Evolutionary conservation across 73 alveolate species (phyloP), one percentile per base, ranked within the genome.

Genomic region (Diophrys appendiculata): DNA sequence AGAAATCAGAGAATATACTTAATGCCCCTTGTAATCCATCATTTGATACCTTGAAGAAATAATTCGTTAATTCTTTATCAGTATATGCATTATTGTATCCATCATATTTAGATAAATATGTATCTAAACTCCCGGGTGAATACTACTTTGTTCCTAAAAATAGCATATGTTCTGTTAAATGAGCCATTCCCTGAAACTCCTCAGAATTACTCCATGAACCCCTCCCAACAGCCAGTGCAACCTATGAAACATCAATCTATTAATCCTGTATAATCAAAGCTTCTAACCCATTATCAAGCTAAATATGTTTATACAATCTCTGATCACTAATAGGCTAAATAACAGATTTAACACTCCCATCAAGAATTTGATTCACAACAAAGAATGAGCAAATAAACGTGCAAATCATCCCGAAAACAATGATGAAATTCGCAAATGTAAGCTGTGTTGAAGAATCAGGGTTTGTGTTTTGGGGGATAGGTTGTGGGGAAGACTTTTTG

Each of bases 131-230:
- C 30, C 78, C 83, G 65, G 69, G 76, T 28, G 97, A 95, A 78
- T 93, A 95, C 81, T 89, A 88, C 34, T 75, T 77, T 29, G 95
- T 90, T 54, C 98, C 97, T 83, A 90, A 85, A 81, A 91, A 90
- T 29, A 92, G 83, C 99, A 97, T 96, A 74, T 96, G 99, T 76
- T 97, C 99, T 31, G 87, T 86, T 77, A 96, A 93, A 78, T 97
- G 99, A 8, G 99, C 99, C 33, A 92, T 80, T 33, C 99, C 99
- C 32, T 52, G 80, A 28, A 23, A 77, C 76, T 92, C 91, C 54
- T 67, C 32, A 27, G 89, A 77, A 76, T 83, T 97, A 71, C 69
- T 73, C 69, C 94, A 72, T 54, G 91, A 31, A 34, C 94, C 87
- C 65, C 83, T 82, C 84, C 90, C 73, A 88, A 90, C 93, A 23